A percentile compares a stretch with the other conserved stretches of the same genome.
Evolutionary conservation across 139 green algal species (phyloP).

Genomic region (Micractinium sp.): DNA sequence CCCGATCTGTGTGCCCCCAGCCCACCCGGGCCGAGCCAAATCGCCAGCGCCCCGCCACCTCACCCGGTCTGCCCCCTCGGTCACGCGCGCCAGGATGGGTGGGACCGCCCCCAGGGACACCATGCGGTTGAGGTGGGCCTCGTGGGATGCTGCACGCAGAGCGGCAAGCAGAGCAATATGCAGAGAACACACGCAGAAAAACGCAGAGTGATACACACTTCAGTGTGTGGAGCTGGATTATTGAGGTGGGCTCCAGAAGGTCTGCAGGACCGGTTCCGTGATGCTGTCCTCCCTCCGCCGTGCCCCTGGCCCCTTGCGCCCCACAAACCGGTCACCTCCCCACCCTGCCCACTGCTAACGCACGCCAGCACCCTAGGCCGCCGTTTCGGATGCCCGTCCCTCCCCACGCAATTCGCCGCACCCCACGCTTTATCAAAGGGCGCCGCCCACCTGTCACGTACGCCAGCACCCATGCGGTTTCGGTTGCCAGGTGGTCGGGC

Average conservation of each 20-base stretch:
- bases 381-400: too few relatives aligned
- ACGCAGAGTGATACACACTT: too few relatives aligned
- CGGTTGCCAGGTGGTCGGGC: slow-evolving; percentile 37
- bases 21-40: background rate
- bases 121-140: slow-evolving; percentile 38
- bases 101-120: slow-evolving; percentile 34
- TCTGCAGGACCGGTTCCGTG: too few relatives aligned
- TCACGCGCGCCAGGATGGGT: slow-evolving; percentile 9
- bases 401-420: too few relatives aligned
- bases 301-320: too few relatives aligned
- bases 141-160: slow-evolving; percentile 13
- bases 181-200: too few relatives aligned
- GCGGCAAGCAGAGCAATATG: background rate
- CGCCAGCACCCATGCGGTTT: slow-evolving; percentile 52
- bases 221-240: too few relatives aligned
- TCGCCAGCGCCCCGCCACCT: background rate
- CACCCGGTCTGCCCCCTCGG: slow-evolving; percentile 4
- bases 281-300: too few relatives aligned
- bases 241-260: too few relatives aligned
- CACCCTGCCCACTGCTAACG: too few relatives aligned
- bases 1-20: background rate
- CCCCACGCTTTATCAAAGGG: background rate
- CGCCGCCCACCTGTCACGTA: slow-evolving; percentile 22
- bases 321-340: too few relatives aligned
- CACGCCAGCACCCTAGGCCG: too few relatives aligned